phyloP scores from a whole-genome alignment of 2,329 filamentous ascomycete species.

The Aspergillus fijiensis region DNA sequence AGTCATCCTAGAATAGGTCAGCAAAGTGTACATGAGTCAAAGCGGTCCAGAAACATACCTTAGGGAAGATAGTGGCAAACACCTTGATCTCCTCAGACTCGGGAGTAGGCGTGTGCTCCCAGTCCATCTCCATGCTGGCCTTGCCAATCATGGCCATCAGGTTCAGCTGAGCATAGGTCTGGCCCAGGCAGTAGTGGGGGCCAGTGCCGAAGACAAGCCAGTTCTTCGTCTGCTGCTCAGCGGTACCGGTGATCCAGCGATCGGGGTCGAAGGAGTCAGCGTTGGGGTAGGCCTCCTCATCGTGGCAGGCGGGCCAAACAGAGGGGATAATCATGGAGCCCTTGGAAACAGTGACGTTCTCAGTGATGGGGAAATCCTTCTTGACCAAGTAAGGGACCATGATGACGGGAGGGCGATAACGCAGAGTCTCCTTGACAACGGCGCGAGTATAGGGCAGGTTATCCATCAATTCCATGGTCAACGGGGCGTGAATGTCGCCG shows the following conservation, averaged over 20 bases:
- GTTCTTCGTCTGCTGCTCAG: constrained; percentile 91
- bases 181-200: constrained; percentile 93
- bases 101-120: constrained; percentile 83
- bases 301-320: constrained; percentile 85
- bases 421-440: constrained; percentile 84
- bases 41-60: constrained; percentile 55
- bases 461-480: constrained; percentile 85
- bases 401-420: constrained; percentile 92
- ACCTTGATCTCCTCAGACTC: constrained; percentile 93
- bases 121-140: constrained; percentile 81
- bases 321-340: constrained; percentile 93
- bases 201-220: constrained; percentile 95
- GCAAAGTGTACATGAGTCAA: constrained; percentile 16
- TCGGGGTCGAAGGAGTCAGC: constrained; percentile 89
- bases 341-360: constrained; percentile 88
- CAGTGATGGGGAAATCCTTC: constrained; percentile 89
- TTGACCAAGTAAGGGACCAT: constrained; percentile 96
- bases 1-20: constrained; percentile 66
- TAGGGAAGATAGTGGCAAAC: constrained; percentile 96
- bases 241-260: constrained; percentile 85
- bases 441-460: constrained; percentile 86
- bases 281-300: constrained; percentile 86
- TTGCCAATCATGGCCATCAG: constrained; percentile 87
- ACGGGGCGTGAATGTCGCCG: constrained; percentile 67
- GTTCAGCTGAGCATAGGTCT: constrained; percentile 87